A percentile compares a stretch with the other conserved stretches of the same genome.
These are phyloP conservation scores for Fusarium chuoi DNA, from an alignment of 2,329 filamentous ascomycete genomes.

Conservation along the genomic window DNA sequence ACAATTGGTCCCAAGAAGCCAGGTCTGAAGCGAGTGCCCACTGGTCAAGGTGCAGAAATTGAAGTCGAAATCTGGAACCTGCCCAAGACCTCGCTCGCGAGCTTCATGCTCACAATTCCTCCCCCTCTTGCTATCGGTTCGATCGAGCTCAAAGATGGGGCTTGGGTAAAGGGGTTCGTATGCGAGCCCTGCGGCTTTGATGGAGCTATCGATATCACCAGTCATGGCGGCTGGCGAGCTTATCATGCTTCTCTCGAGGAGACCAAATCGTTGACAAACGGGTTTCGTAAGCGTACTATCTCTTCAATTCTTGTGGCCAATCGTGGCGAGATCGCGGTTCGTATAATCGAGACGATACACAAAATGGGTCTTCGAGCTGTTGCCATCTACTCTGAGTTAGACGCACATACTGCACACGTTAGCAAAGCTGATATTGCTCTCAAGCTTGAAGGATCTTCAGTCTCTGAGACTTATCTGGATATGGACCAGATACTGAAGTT, in stretches of 20 bases:
- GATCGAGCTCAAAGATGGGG: conserved; percentile 48
- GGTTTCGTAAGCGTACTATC: conserved; percentile 7
- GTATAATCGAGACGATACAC: conserved; percentile 74
- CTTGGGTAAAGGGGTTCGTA: conserved; percentile 51
- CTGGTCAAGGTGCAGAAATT: conserved; percentile 41
- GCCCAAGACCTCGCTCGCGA: conserved; percentile 43
- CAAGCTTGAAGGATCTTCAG: conserved; percentile 64
- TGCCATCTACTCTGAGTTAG: conserved; percentile 73
- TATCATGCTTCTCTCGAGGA: conserved; percentile 31
- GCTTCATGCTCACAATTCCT: conserved; percentile 48
- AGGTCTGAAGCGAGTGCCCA: conserved; percentile 44
- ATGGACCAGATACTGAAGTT: conserved; percentile 67
- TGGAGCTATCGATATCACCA: conserved; percentile 47
- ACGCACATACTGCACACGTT: conserved; percentile 74
- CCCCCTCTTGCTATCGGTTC: conserved; percentile 51
- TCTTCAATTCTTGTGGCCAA: conserved; percentile 72
- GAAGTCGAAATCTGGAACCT: conserved; percentile 52
- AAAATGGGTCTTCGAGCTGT: conserved; percentile 75
- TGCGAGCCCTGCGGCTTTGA: conserved; percentile 50
- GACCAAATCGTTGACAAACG: neutral
- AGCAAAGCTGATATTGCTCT: conserved; percentile 73
- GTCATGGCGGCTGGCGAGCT: conserved; percentile 47
- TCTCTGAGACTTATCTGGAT: conserved; percentile 69
- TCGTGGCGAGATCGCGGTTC: conserved; percentile 70
- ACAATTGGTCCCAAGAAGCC: conserved; percentile 43